Conservation (phyloP, 768 basidiomycete genomes). For the Exsudoporus frostii region DNA sequence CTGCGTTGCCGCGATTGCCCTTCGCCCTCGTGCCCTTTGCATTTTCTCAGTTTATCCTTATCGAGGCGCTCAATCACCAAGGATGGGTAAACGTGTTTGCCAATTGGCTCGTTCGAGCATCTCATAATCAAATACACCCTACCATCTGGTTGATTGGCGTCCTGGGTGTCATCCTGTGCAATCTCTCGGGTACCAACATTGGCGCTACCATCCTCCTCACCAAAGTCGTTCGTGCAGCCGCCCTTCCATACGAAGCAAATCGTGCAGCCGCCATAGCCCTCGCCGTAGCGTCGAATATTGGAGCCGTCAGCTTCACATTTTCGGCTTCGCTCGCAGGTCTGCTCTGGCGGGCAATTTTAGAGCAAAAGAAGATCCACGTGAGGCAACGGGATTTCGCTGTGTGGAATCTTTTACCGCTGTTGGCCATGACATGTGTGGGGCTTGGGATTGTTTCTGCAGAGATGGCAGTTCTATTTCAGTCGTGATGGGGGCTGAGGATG, state of each 20-base stretch:
- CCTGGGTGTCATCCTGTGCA: constrained; percentile 72
- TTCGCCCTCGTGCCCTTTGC: constrained; percentile 86
- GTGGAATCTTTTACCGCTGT: constrained; percentile 67
- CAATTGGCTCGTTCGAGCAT: constrained; percentile 54
- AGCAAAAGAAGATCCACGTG: constrained; percentile 67
- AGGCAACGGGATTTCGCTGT: constrained; percentile 60
- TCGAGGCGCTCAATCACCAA: constrained; percentile 74
- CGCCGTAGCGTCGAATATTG: constrained; percentile 85
- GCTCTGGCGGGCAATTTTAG: constrained; percentile 74
- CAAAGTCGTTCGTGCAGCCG: constrained; percentile 61
- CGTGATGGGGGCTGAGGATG: background rate
- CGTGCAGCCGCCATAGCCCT: constrained; percentile 68
- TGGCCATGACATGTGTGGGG: constrained; percentile 63
- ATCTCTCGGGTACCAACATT: constrained; percentile 86
- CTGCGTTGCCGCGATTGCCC: constrained; percentile 66
- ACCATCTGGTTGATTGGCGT: constrained; percentile 68
- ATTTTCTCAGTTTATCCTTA: constrained; percentile 92
- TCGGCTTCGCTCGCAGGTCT: constrained; percentile 86
- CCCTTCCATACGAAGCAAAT: constrained; percentile 30
- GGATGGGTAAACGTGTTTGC: constrained; percentile 91
- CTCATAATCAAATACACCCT: constrained; percentile 40
- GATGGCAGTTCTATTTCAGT: constrained; percentile 53
- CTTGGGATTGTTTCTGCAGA: constrained; percentile 73
- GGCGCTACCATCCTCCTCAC: constrained; percentile 88
- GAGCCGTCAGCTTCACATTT: constrained; percentile 87